Base-by-base conservation (phyloP, 441 rosid species). In the Populus hybrid region DNA sequence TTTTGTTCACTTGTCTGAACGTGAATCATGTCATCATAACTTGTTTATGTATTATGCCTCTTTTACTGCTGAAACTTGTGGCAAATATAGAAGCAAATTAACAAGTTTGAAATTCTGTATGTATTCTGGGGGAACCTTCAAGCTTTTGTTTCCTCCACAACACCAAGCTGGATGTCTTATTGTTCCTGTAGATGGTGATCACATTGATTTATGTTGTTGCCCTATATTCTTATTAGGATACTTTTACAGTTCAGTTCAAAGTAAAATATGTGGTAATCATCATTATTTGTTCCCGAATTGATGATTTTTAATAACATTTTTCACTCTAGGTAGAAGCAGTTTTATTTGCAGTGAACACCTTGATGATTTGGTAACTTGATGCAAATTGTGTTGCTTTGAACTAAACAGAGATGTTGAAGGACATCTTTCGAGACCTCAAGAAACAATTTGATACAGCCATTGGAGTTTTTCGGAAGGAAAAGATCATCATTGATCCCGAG, bases 401-500 rank as follows among this genome's bases (percentile, higher is more conserved):
- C 71, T 73, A 73, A 69, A 84, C 66, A 96, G 99, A 89, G 89
- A 88, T 93, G 92, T 81, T 96, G 89, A 96, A 94, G 92, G 87
- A 88, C 81, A 87, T 96, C 84, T 96, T 92, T 80, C 76, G 88
- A 82, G 99, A 94, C 10, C 86, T 96, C 72, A 93, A 92, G 87
- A 88, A 87, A 72, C 93, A 96, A 72, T 96, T 88, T 76, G 94
- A 90, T 83, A 87, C 92, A 10, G 98, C 99, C 16, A 67, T 96
- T 61, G 98, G 94, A 70, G 68, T 94, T 78, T 84, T 93, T 77
- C 85, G 88, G 42, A 87, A 89, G 86, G 99, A 94, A 85, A 94
- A 92, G 82, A 93, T 97, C 85, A 93, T 90, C 81, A 90, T 97
- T 73, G 93, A 77, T 77, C 98, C 99, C 21, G 93, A 93, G 63